A percentile compares a stretch with the other conserved stretches of the same genome.
phyloP scores from a whole-genome alignment of 352 stramenopile genomes.

The Phytophthora citrophthora region DNA sequence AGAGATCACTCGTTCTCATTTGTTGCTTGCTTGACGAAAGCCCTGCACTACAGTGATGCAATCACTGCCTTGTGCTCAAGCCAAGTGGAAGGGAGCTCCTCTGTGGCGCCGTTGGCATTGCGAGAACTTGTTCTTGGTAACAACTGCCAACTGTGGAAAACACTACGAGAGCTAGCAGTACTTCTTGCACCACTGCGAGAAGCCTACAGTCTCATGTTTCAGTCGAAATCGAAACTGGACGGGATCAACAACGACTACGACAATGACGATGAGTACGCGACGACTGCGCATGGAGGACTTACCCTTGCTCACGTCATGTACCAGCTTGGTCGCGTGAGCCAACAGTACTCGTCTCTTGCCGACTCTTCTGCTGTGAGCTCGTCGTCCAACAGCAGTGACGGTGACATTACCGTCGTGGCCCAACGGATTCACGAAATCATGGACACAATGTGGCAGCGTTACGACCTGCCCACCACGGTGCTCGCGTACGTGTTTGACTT shows the following conservation, averaged over 20 bases:
- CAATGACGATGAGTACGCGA: constrained; percentile 40
- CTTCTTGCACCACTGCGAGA: constrained; percentile 68
- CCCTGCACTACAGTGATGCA: constrained; percentile 56
- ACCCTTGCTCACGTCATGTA: constrained; percentile 84
- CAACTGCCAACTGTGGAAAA: constrained; percentile 55
- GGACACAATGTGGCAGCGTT: constrained; percentile 70
- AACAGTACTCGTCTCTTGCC: constrained; percentile 62
- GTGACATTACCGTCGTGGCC: constrained; percentile 36
- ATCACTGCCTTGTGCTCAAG: constrained; percentile 61
- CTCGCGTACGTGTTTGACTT: constrained; percentile 85
- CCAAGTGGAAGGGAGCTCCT: constrained; percentile 18
- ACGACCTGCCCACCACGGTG: constrained; percentile 75
- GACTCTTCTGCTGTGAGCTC: constrained; percentile 17
- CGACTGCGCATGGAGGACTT: constrained; percentile 43
- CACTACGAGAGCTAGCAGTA: constrained; percentile 41
- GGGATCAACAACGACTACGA: constrained; percentile 21
- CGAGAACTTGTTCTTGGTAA: constrained; percentile 62
- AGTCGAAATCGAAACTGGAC: constrained; percentile 25
- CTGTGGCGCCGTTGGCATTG: constrained; percentile 47
- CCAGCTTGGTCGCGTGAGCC: constrained; percentile 74
- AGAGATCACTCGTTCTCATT: constrained; percentile 73
- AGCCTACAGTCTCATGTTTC: constrained; percentile 67
- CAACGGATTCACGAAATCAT: constrained; percentile 57
- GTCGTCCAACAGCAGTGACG: constrained; percentile 16
- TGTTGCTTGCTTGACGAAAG: constrained; percentile 53